These are phyloP conservation scores for Zasmidium citrigriseum DNA, from an alignment of 2,329 filamentous ascomycete genomes.

Conservation along the genomic window DNA sequence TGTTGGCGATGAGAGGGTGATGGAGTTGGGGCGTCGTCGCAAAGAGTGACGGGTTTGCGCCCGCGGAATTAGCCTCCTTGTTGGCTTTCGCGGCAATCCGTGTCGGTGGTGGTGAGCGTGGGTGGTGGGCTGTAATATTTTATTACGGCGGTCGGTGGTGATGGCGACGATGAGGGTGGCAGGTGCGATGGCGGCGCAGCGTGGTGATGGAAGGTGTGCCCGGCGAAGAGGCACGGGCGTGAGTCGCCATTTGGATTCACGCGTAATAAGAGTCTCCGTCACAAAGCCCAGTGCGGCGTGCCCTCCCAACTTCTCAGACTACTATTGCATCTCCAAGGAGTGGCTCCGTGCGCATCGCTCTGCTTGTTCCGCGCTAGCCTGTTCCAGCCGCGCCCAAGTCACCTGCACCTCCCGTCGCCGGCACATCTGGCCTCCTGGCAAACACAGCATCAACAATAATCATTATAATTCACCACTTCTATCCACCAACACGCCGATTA, in stretches of 20 bases:
- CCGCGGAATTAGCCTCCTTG: not conserved
- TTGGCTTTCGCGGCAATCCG: not conserved
- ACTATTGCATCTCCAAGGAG: not conserved
- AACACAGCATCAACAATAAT: no score
- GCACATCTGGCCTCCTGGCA: no score
- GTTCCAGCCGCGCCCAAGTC: not conserved
- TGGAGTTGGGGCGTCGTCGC: not conserved
- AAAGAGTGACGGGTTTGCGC: not conserved
- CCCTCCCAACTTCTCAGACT: no score
- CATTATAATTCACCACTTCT: not conserved
- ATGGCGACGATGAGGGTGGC: not conserved
- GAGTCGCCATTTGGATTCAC: no score
- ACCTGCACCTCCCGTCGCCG: not conserved
- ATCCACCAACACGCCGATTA: not conserved
- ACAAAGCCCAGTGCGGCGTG: no score
- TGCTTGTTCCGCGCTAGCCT: not conserved
- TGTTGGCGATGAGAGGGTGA: not conserved
- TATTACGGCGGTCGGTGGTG: not conserved
- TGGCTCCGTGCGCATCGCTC: not conserved
- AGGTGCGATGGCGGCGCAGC: not conserved
- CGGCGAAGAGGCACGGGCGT: no score
- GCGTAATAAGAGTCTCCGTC: no score
- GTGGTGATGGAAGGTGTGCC: not conserved
- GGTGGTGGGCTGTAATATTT: conserved; percentile 1
- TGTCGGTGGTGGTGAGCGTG: not conserved